Conservation (phyloP, 1,284 basidiomycete species). For the Ustilago tritici region DNA sequence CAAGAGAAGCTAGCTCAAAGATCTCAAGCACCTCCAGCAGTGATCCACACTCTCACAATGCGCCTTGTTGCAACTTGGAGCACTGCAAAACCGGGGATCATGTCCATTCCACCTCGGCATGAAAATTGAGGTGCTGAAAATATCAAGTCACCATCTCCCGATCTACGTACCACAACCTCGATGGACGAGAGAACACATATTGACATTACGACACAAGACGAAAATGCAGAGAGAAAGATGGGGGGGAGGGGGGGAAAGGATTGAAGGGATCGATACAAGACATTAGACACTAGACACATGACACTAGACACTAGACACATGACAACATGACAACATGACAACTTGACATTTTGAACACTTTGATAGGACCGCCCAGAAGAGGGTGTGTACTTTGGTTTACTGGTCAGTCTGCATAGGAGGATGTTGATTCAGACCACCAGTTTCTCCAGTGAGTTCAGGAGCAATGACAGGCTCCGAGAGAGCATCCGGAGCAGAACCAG, state of each 20-base stretch:
- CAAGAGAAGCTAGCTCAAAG: no score
- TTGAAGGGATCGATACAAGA: background rate
- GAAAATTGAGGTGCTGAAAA: background rate
- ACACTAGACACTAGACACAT: no score
- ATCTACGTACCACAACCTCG: background rate
- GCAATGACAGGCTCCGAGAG: slow-evolving; percentile 4
- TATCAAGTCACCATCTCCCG: background rate
- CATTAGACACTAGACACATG: background rate
- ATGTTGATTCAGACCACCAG: slow-evolving; percentile 1
- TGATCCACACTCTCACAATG: no score
- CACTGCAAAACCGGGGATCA: no score
- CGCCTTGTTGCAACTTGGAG: no score
- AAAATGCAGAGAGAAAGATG: background rate
- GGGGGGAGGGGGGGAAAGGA: background rate
- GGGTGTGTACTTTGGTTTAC: background rate
- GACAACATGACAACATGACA: no score
- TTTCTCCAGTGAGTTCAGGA: slow-evolving; percentile 22
- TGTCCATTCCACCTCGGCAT: background rate
- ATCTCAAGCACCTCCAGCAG: no score
- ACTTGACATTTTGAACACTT: background rate
- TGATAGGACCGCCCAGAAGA: no score
- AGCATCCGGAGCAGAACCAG: background rate
- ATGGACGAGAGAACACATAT: background rate
- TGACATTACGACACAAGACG: slow-evolving; percentile 6
- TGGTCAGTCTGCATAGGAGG: slow-evolving; percentile 27